Percentiles rank a stretch among this genome's conserved stretches.
Evolutionary conservation across 768 basidiomycete species (phyloP).

Genomic region (Daedaleopsis sinensis): DNA sequence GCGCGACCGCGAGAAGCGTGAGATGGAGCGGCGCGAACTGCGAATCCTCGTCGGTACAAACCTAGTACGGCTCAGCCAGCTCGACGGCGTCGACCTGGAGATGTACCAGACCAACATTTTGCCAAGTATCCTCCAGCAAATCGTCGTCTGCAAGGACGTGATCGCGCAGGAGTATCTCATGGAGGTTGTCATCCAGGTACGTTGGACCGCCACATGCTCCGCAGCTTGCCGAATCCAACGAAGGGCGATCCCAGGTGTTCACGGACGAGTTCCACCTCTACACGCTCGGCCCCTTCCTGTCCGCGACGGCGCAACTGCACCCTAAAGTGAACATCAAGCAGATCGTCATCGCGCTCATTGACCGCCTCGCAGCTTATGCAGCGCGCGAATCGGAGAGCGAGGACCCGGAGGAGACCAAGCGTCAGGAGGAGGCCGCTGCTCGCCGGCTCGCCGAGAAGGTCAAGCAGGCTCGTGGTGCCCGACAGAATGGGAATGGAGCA

Average conservation of each 20-base stretch:
- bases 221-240: neutral
- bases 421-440: conserved; percentile 92
- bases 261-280: conserved; percentile 98
- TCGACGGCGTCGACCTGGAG: conserved; percentile 95
- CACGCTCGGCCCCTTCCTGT: conserved; percentile 93
- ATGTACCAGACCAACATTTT: conserved; percentile 88
- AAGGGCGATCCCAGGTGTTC: conserved; percentile 67
- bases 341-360: conserved; percentile 97
- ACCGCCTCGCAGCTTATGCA: conserved; percentile 93
- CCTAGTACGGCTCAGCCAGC: conserved; percentile 90
- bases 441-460: conserved; percentile 87
- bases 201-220: conserved; percentile 20
- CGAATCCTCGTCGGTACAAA: conserved; percentile 98
- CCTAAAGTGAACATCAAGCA: conserved; percentile 98
- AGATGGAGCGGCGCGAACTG: conserved; percentile 92
- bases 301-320: conserved; percentile 94
- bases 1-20: conserved; percentile 95
- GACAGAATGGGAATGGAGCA: conserved; percentile 46
- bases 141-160: conserved; percentile 97
- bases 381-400: conserved; percentile 97
- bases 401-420: conserved; percentile 91
- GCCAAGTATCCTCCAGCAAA: conserved; percentile 93
- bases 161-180: conserved; percentile 99
- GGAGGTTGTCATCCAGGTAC: conserved; percentile 98
- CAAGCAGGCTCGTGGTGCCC: conserved; percentile 68